These are phyloP conservation scores for Neospermospora avenae DNA, from an alignment of 2,329 filamentous ascomycete species.

Conservation along the genomic window DNA sequence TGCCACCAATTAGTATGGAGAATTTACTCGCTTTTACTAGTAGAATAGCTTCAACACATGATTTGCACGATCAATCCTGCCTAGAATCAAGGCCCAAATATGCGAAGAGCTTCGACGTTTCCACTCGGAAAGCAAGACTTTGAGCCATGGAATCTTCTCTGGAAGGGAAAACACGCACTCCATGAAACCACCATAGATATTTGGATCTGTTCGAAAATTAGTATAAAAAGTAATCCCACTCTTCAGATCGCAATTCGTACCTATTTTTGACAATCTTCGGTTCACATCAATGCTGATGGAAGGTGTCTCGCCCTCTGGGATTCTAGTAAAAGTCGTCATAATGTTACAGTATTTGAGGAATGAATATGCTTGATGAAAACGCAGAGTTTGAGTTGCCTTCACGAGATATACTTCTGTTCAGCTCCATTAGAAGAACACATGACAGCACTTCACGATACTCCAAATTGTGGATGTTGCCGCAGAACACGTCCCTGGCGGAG, in stretches of 20 bases:
- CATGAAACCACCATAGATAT: conserved; percentile 81
- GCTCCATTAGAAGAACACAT: neutral
- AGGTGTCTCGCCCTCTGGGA: conserved; percentile 56
- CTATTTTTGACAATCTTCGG: conserved; percentile 66
- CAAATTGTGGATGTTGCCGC: conserved; percentile 1
- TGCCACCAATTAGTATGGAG: conserved; percentile 34
- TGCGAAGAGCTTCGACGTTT: neutral
- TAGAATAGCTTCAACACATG: too few relatives aligned
- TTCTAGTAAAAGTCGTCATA: conserved; percentile 73
- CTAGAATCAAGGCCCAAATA: neutral
- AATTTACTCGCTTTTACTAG: neutral
- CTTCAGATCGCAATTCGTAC: conserved; percentile 15
- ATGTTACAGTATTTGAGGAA: conserved; percentile 33
- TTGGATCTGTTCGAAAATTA: conserved; percentile 50
- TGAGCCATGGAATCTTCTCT: neutral
- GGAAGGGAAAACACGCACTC: conserved; percentile 55
- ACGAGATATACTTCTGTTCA: neutral
- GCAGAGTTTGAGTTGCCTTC: neutral
- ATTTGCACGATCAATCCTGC: neutral
- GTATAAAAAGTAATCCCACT: neutral
- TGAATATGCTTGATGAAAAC: neutral
- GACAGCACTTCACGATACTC: conserved; percentile 5
- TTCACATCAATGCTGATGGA: conserved; percentile 63
- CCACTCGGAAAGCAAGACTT: neutral
- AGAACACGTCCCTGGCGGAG: neutral